Conservation (phyloP, 345 rosid species). For the Salix exigua region DNA sequence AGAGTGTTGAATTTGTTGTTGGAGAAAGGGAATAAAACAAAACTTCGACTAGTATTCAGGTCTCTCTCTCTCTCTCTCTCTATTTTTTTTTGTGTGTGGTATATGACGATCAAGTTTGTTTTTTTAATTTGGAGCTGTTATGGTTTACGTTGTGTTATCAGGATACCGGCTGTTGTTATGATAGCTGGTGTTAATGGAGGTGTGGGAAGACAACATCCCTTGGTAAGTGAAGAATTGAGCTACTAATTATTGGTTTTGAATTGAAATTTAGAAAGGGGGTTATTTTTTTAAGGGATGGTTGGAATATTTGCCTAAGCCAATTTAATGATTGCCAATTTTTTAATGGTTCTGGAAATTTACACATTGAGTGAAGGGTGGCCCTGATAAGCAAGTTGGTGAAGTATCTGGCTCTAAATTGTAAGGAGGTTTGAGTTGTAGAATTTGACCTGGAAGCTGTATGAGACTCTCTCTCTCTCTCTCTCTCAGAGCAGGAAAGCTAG, state of each 20-base stretch:
- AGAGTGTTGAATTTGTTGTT: conserved; percentile 66
- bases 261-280: neutral
- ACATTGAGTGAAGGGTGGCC: neutral
- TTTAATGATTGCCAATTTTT: neutral
- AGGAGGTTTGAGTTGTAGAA: neutral
- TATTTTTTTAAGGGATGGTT: neutral
- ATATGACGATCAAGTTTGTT: neutral
- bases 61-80: conserved; percentile 14
- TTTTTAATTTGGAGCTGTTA: conserved; percentile 8
- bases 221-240: conserved; percentile 41
- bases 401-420: neutral
- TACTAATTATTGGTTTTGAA: neutral
- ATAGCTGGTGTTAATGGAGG: conserved; percentile 94
- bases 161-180: conserved; percentile 91
- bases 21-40: conserved; percentile 64
- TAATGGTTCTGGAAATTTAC: neutral
- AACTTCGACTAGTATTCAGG: conserved; percentile 90
- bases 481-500: conserved; percentile 71
- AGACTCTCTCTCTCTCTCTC: neutral
- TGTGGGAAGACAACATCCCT: conserved; percentile 96
- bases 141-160: conserved; percentile 22
- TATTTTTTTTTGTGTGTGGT: neutral
- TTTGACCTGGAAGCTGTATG: neutral
- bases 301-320: neutral
- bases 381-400: neutral